Base-by-base conservation (phyloP, 2,329 filamentous ascomycete species). In the Monosporascus cannonballus region DNA sequence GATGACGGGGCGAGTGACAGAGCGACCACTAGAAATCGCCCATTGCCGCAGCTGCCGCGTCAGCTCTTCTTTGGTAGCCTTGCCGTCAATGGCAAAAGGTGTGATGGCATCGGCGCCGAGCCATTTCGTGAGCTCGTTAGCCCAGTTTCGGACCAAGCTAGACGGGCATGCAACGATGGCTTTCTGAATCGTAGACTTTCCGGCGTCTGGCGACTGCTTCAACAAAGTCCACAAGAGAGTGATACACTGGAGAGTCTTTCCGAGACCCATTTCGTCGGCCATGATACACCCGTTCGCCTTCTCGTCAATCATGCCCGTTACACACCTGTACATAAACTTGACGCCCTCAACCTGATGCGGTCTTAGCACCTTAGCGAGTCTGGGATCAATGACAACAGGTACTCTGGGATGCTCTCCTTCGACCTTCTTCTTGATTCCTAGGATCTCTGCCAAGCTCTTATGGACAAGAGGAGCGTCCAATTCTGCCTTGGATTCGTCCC, bases 281-380 rank as follows among this genome's bases (percentile, higher is more conserved):
- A 99, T 99, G 68, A 99, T 99, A 71, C 94, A 99, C 2, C 94
- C 94, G 69, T 96, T 89, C 48, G 94, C 94, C 62, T 93, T 93
- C 38, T 87, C 81, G 63, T 97, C 94, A 52, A 97, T 89, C 78
- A 97, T 80, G n/a, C 94, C 94, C 1, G 93, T 97, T 6, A 94
- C 91, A 65, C 90, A 96, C 59, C 84, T 83, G 71, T 97, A 99
- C 78, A 99, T 85, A 70, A 99, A 99, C 74, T 94, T 96, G 58
- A 99, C 94, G 64, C 94, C 94, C 68, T 97, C 94, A 38, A 99
- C 87, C 71, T 99, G 94, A 85, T 99, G 94, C 2, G 94, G 94
- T 47, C 94, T 86, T 49, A 99, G 76, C 47, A 96, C 89, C 69
- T 96, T 96, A 41, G 90, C 81, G 30, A 99, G 77, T 59, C 80